Percentiles rank a stretch among this genome's conserved stretches.
phyloP scores from a whole-genome alignment of 2,329 filamentous ascomycete genomes.

The Acarospora socialis region DNA sequence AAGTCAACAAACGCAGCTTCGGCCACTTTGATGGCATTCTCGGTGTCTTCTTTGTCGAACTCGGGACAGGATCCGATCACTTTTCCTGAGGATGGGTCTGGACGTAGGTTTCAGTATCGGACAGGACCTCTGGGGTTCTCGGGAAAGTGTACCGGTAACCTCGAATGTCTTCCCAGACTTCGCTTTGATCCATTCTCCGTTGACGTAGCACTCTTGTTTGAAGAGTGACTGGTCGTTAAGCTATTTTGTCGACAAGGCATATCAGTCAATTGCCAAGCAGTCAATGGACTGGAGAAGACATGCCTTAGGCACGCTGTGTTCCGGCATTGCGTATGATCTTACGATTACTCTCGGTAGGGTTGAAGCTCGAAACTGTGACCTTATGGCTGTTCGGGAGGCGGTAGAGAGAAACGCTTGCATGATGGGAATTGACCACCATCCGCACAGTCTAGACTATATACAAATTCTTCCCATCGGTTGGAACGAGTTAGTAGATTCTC shows the following conservation, averaged over 20 bases:
- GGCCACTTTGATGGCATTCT: constrained; percentile 73
- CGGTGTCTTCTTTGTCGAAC: constrained; percentile 63
- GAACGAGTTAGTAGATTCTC: no score
- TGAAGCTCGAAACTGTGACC: neutral
- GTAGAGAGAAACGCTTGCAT: no score
- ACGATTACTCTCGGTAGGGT: neutral
- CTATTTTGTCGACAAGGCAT: constrained; percentile 31
- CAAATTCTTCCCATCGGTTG: no score
- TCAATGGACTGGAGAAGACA: neutral
- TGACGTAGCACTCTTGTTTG: constrained; percentile 68
- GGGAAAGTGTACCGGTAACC: constrained; percentile 46
- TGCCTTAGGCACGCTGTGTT: neutral
- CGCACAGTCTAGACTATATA: no score
- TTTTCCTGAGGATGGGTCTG: constrained; percentile 71
- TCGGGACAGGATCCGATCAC: constrained; percentile 71
- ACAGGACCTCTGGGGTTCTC: neutral
- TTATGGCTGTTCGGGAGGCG: neutral
- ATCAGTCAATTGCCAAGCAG: neutral
- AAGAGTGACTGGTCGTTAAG: constrained; percentile 69
- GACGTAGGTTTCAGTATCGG: constrained; percentile 1
- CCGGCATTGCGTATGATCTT: constrained; percentile 1
- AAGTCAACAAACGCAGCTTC: constrained; percentile 51
- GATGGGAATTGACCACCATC: no score
- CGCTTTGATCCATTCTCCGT: constrained; percentile 82
- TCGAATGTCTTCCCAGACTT: constrained; percentile 85